Conservation (phyloP, 805 yeast genomes). For the Torulaspora franciscae region DNA sequence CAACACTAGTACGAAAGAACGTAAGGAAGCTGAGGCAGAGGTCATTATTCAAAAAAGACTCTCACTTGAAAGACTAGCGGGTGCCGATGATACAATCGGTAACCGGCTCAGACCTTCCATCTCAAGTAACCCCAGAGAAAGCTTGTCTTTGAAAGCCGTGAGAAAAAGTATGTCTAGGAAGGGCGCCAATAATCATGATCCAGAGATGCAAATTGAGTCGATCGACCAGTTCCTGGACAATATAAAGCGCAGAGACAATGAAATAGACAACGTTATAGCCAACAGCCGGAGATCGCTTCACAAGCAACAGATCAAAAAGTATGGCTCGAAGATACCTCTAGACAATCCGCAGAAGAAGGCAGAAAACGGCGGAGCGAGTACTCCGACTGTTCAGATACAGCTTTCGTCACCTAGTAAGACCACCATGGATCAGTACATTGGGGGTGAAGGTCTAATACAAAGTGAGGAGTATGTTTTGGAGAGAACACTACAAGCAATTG, state of each 20-base stretch:
- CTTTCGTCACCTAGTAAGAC: conserved; percentile 1
- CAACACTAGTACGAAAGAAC: conserved; percentile 47
- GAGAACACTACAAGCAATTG: conserved; percentile 82
- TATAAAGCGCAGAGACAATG: conserved; percentile 44
- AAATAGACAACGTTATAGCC: conserved; percentile 48
- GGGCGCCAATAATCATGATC: conserved; percentile 18
- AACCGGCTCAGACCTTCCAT: conserved; percentile 34
- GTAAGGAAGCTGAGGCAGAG: conserved; percentile 78
- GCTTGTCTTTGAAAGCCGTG: conserved; percentile 32
- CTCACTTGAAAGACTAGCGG: conserved; percentile 38
- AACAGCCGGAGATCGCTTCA: conserved; percentile 57
- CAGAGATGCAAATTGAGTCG: conserved; percentile 36
- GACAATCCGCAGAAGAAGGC: conserved; percentile 2
- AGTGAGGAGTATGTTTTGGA: conserved; percentile 78
- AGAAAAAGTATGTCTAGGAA: conserved; percentile 30
- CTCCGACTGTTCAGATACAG: conserved; percentile 8
- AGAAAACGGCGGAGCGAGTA: conserved; percentile 17
- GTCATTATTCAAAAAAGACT: conserved; percentile 54
- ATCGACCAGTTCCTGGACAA: conserved; percentile 48
- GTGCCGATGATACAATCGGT: conserved; percentile 26
- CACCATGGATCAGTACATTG: conserved; percentile 37
- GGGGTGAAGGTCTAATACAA: conserved; percentile 52
- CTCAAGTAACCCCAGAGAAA: conserved; percentile 25
- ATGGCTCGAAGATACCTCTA: conserved; percentile 32
- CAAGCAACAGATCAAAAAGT: conserved; percentile 52